These are phyloP conservation scores for Nannochloris sp. DNA, from an alignment of 139 green algal species.

Conservation along the genomic window DNA sequence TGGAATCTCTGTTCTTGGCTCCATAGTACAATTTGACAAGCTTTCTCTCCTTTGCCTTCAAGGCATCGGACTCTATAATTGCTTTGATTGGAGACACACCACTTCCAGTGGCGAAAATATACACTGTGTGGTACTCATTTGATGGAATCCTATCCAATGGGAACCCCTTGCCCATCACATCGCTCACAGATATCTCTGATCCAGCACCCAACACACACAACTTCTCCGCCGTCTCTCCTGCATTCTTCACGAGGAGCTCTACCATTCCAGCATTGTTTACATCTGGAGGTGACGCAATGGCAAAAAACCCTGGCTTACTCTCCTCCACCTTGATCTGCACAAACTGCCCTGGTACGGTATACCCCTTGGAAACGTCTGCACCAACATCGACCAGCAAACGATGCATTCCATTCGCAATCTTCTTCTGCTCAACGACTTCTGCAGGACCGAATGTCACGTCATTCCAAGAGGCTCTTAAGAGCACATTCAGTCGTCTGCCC, in stretches of 20 bases:
- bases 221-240: slow-evolving; percentile 45
- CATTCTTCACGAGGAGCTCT: slow-evolving; percentile 60
- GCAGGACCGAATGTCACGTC: background rate
- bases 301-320: slow-evolving; percentile 79
- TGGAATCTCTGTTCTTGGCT: slow-evolving; percentile 25
- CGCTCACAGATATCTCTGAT: slow-evolving; percentile 26
- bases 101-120: slow-evolving; percentile 71
- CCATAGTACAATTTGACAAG: slow-evolving; percentile 72
- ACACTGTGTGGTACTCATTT: slow-evolving; percentile 39
- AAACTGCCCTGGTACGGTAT: slow-evolving; percentile 79
- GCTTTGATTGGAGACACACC: slow-evolving; percentile 68
- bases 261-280: slow-evolving; percentile 28
- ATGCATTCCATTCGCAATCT: slow-evolving; percentile 34
- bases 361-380: slow-evolving; percentile 33
- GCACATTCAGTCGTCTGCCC: background rate
- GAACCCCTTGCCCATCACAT: slow-evolving; percentile 81
- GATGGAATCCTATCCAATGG: slow-evolving; percentile 62
- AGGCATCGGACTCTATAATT: slow-evolving; percentile 57
- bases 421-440: slow-evolving; percentile 5
- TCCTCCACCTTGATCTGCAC: slow-evolving; percentile 52
- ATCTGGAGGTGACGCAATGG: slow-evolving; percentile 74
- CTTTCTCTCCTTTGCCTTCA: slow-evolving; percentile 34
- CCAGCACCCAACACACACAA: slow-evolving; percentile 23
- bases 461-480: background rate
- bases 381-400: slow-evolving; percentile 53